phyloP scores from a whole-genome alignment of 106 monocot genomes.

The Agapanthus africanus region DNA sequence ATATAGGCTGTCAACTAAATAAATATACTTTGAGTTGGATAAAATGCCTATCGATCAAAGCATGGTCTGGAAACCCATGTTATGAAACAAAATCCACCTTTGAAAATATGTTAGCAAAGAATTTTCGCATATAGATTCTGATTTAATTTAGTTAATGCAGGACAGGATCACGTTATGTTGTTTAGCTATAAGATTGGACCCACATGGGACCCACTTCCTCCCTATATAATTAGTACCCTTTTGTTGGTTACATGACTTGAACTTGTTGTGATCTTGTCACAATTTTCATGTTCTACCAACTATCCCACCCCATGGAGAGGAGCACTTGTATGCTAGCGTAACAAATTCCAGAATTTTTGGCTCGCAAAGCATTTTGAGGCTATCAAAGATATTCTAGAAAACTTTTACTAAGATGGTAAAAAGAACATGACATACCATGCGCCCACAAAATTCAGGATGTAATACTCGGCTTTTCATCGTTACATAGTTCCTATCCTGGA shows the following conservation, averaged over 20 bases:
- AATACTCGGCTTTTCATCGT: constrained; percentile 58
- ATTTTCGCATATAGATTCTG: background rate
- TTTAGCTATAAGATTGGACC: too few species aligned
- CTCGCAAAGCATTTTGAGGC: background rate
- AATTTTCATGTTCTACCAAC: too few species aligned
- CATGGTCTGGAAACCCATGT: background rate
- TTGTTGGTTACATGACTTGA: too few species aligned
- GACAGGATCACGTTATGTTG: too few species aligned
- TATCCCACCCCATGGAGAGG: too few species aligned
- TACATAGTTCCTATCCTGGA: constrained; percentile 85
- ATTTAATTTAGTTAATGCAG: background rate
- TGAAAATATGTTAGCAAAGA: background rate
- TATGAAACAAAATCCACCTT: background rate
- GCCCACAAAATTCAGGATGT: constrained; percentile 96
- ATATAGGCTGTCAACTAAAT: background rate
- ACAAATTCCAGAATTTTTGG: background rate
- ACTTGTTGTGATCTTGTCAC: too few species aligned
- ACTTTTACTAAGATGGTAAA: background rate
- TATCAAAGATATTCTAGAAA: background rate
- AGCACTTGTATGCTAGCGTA: background rate
- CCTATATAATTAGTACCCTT: too few species aligned
- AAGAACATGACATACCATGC: constrained; percentile 30
- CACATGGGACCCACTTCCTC: too few species aligned
- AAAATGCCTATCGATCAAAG: background rate
- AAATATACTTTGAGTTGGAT: background rate